Percentiles rank a stretch among this genome's conserved stretches.
Conservation (phyloP, 2,329 filamentous ascomycete species). For the Gaeumannomyces sp. region DNA sequence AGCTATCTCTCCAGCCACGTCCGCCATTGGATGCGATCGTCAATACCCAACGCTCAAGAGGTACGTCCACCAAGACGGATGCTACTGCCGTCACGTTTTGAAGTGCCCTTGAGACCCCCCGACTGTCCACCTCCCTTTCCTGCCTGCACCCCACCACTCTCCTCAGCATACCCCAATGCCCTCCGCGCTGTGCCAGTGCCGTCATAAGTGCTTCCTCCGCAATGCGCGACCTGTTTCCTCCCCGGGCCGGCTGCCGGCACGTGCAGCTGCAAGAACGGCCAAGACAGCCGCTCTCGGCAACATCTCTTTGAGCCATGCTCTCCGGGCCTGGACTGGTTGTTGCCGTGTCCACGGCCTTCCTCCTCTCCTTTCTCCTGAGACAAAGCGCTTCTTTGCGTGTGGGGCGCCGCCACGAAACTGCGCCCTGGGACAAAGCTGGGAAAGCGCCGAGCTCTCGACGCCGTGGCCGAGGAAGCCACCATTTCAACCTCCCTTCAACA, state of each 20-base stretch:
- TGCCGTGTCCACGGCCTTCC: not conserved
- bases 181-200: not conserved
- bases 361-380: not conserved
- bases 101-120: not conserved
- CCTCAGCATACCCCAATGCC: not conserved
- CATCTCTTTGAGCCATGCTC: not conserved
- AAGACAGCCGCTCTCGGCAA: not conserved
- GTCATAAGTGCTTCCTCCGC: too few relatives aligned
- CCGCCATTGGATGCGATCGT: not conserved
- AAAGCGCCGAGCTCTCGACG: not conserved
- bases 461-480: constrained; percentile 3
- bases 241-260: too few relatives aligned
- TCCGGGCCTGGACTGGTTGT: not conserved
- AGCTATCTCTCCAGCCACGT: not conserved
- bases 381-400: not conserved
- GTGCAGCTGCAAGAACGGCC: not conserved
- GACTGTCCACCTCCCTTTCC: not conserved
- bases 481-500: not conserved
- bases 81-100: not conserved
- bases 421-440: constrained; percentile 4
- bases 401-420: not conserved
- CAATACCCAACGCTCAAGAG: not conserved
- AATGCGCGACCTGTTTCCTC: too few relatives aligned
- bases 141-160: not conserved
- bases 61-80: not conserved